Conservation (phyloP, 2,329 filamentous ascomycete genomes). For the Claviceps citrina region DNA sequence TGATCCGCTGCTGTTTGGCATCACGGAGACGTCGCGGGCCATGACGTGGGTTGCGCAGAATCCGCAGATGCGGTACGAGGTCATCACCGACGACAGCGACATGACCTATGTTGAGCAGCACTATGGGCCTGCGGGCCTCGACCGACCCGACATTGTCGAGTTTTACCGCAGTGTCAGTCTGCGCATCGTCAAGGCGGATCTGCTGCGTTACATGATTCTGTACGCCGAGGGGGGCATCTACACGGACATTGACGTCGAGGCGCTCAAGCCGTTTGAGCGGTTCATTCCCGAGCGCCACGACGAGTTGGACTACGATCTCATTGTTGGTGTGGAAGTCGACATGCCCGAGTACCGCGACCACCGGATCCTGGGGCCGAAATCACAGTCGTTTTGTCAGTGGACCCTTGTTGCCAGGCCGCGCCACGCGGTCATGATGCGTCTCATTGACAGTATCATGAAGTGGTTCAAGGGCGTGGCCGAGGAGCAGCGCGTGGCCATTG, state of each 20-base stretch:
- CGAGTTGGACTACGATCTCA: conserved; percentile 51
- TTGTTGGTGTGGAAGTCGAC: conserved; percentile 57
- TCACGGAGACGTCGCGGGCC: conserved; percentile 43
- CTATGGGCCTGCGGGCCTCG: conserved; percentile 48
- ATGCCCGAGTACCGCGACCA: conserved; percentile 49
- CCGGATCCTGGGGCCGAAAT: conserved; percentile 51
- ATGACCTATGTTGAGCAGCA: conserved; percentile 52
- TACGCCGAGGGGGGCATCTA: conserved; percentile 67
- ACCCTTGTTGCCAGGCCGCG: conserved; percentile 56
- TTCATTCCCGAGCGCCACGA: conserved; percentile 38
- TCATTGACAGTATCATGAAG: conserved; percentile 52
- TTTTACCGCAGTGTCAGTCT: conserved; percentile 45
- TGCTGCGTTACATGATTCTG: conserved; percentile 55
- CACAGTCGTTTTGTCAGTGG: conserved; percentile 59
- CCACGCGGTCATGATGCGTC: conserved; percentile 50
- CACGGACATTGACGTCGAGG: conserved; percentile 31
- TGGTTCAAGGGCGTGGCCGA: conserved; percentile 47
- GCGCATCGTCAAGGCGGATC: conserved; percentile 50
- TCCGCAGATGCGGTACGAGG: conserved; percentile 50
- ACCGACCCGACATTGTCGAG: conserved; percentile 50
- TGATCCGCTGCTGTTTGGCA: conserved; percentile 49
- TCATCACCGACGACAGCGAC: conserved; percentile 54
- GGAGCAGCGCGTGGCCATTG: conserved; percentile 42
- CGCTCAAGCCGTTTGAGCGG: conserved; percentile 18
- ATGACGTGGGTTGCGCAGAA: conserved; percentile 53